Conservation (phyloP, 2,329 filamentous ascomycete species). For the Fusarium veterinarium region DNA sequence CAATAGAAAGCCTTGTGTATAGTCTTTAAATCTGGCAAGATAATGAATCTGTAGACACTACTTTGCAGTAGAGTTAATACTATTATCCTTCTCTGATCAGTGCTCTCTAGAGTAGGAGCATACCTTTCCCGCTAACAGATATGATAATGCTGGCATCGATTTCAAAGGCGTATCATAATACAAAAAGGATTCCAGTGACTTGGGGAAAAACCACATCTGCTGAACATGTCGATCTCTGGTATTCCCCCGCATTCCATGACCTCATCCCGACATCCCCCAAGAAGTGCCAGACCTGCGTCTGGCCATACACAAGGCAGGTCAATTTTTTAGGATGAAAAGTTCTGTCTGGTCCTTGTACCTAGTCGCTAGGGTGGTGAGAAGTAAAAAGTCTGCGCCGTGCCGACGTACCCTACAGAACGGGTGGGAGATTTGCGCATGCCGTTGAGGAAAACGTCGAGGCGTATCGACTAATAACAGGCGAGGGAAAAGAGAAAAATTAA, state of each 20-base stretch:
- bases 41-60: neutral
- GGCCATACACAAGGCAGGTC: slow-evolving; percentile 37
- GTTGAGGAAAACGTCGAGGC: slow-evolving; percentile 35
- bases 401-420: neutral
- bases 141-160: neutral
- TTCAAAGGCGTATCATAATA: neutral
- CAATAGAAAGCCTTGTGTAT: neutral
- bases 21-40: neutral
- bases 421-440: slow-evolving; percentile 24
- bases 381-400: slow-evolving; percentile 23
- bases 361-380: slow-evolving; percentile 3
- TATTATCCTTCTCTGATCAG: neutral
- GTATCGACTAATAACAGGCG: slow-evolving; percentile 11
- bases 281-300: slow-evolving; percentile 39
- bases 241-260: slow-evolving; percentile 51
- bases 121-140: neutral
- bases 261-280: slow-evolving; percentile 46
- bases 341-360: slow-evolving; percentile 6
- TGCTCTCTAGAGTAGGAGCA: neutral
- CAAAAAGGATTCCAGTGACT: neutral
- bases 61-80: neutral
- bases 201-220: slow-evolving; percentile 7
- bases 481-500: slow-evolving; percentile 12
- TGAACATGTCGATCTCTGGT: slow-evolving; percentile 34
- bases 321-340: slow-evolving; percentile 4